These are phyloP conservation scores for Wickerhamomyces sp. DNA, from an alignment of 1,139 yeast species.

Conservation along the genomic window DNA sequence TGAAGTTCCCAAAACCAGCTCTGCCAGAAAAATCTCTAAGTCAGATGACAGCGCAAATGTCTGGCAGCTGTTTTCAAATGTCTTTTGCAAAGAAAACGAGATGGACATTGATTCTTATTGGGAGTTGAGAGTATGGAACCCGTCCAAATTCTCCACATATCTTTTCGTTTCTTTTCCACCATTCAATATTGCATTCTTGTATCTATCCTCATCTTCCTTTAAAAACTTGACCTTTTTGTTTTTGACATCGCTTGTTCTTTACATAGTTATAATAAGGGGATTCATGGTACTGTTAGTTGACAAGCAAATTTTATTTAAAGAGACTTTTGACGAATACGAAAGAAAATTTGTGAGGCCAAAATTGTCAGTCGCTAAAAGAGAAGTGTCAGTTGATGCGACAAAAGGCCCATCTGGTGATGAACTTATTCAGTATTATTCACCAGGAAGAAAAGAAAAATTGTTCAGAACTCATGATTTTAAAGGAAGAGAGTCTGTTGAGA, in stretches of 20 bases:
- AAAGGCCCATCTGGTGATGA: conserved; percentile 29
- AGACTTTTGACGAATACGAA: conserved; percentile 60
- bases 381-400: conserved; percentile 63
- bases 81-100: conserved; percentile 12
- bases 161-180: conserved; percentile 57
- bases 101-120: conserved; percentile 32
- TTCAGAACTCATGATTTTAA: conserved; percentile 22
- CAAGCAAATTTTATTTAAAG: conserved; percentile 55
- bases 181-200: conserved; percentile 35
- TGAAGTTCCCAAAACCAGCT: conserved; percentile 18
- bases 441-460: conserved; percentile 23
- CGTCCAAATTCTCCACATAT: conserved; percentile 45
- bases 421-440: conserved; percentile 32
- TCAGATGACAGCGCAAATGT: not conserved
- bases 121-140: conserved; percentile 57
- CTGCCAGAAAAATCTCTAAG: conserved; percentile 17
- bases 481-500: conserved; percentile 21
- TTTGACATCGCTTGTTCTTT: conserved; percentile 35
- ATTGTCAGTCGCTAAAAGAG: conserved; percentile 47
- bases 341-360: conserved; percentile 62
- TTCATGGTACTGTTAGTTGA: conserved; percentile 50
- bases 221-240: conserved; percentile 34
- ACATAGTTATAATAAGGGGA: conserved; percentile 35
- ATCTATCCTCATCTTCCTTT: conserved; percentile 34
- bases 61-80: not conserved